Conservation (phyloP, 352 stramenopile species). For the Phytophthora europaea region DNA sequence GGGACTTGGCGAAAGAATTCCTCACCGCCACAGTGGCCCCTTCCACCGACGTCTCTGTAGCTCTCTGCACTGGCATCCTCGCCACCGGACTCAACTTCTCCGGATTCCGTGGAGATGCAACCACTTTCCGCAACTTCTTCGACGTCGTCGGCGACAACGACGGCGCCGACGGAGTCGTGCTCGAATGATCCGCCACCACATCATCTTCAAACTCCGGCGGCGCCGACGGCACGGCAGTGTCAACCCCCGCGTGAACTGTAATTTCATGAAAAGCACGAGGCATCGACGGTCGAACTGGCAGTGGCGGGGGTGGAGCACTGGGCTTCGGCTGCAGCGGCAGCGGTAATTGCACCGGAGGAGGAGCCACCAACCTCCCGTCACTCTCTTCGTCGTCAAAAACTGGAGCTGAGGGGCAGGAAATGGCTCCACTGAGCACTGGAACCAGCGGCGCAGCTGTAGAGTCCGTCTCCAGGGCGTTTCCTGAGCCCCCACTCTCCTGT, state of each 20-base stretch:
- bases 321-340: conserved; percentile 21
- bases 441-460: background rate
- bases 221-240: conserved; percentile 33
- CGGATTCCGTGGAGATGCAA: conserved; percentile 19
- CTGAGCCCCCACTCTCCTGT: background rate
- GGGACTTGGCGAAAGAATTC: conserved; percentile 60
- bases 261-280: conserved; percentile 44
- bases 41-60: conserved; percentile 27
- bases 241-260: conserved; percentile 5
- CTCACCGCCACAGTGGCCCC: conserved; percentile 46
- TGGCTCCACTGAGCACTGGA: background rate
- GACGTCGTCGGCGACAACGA: conserved; percentile 56
- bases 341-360: background rate
- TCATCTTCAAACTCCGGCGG: conserved; percentile 42
- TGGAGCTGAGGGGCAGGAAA: conserved; percentile 41
- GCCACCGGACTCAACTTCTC: conserved; percentile 32
- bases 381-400: conserved; percentile 29
- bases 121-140: conserved; percentile 49
- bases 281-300: conserved; percentile 26
- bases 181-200: conserved; percentile 12
- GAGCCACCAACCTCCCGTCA: background rate
- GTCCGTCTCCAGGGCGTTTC: background rate
- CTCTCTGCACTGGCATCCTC: conserved; percentile 18
- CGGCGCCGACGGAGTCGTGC: conserved; percentile 41
- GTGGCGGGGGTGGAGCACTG: conserved; percentile 22